A percentile compares a stretch with the other conserved stretches of the same genome.
These are phyloP conservation scores for Candida oleophila DNA, from an alignment of 805 yeast genomes.

Conservation along the genomic window DNA sequence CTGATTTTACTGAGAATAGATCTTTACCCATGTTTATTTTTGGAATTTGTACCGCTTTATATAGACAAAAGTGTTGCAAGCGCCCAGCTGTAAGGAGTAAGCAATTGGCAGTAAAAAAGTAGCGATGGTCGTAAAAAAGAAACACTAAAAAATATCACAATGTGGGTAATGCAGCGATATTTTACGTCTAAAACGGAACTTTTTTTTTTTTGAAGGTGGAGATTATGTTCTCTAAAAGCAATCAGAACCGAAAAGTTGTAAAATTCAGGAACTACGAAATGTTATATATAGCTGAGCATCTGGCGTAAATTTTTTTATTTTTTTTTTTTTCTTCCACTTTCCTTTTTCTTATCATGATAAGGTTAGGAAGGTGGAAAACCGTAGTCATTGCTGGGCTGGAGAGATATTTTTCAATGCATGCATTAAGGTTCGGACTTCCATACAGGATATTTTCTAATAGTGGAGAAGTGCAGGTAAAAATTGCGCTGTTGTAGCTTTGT, in stretches of 20 bases:
- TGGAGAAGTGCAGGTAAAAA: background rate
- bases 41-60: background rate
- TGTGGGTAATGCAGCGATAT: too few species aligned
- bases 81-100: background rate
- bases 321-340: background rate
- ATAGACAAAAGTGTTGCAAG: too few species aligned
- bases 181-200: too few species aligned
- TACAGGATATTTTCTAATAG: background rate
- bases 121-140: too few species aligned
- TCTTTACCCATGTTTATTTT: slow-evolving; percentile 1
- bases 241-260: background rate
- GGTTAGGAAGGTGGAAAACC: background rate
- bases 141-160: too few species aligned
- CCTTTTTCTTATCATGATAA: background rate
- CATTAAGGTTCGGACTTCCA: background rate
- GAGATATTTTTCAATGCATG: background rate
- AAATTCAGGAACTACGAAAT: background rate
- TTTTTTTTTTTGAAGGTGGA: too few species aligned
- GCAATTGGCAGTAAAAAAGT: too few species aligned
- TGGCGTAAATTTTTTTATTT: background rate
- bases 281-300: background rate
- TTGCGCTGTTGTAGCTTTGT: background rate
- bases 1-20: slow-evolving; percentile 13
- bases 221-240: background rate
- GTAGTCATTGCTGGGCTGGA: background rate